Conservation (phyloP, 2,329 filamentous ascomycete species). For the Emydomyces testavorans region DNA sequence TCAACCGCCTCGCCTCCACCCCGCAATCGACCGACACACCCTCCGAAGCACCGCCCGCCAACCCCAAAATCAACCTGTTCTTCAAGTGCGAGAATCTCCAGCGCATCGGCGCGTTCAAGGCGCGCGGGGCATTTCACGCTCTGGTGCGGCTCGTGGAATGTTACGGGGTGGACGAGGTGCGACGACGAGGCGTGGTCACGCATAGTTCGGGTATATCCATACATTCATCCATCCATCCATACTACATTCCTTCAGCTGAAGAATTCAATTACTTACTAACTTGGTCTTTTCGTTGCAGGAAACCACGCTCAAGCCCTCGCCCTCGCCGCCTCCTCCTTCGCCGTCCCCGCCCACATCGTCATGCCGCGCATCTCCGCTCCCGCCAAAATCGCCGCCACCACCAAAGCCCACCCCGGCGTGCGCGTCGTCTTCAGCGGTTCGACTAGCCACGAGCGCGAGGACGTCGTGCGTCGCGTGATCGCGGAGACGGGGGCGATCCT, state of each 20-base stretch:
- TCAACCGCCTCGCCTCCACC: constrained; percentile 63
- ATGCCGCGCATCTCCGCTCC: constrained; percentile 80
- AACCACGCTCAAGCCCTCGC: constrained; percentile 92
- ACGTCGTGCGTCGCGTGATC: constrained; percentile 58
- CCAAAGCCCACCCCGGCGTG: constrained; percentile 59
- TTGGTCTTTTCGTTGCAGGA: constrained; percentile 41
- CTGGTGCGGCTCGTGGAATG: constrained; percentile 55
- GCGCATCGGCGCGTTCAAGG: constrained; percentile 85
- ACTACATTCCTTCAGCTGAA: background rate
- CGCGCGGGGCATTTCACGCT: constrained; percentile 79
- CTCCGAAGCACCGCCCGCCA: constrained; percentile 49
- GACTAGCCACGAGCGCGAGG: constrained; percentile 70
- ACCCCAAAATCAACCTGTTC: constrained; percentile 60
- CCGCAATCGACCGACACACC: constrained; percentile 48
- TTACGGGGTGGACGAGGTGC: constrained; percentile 50
- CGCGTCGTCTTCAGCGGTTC: constrained; percentile 69
- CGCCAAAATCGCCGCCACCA: constrained; percentile 81
- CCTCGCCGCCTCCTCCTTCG: constrained; percentile 63
- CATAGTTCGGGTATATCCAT: constrained; percentile 64
- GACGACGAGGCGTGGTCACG: constrained; percentile 64
- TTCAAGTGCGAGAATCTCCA: constrained; percentile 97
- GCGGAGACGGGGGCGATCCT: constrained; percentile 62
- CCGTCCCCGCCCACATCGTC: constrained; percentile 72
- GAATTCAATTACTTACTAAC: background rate
- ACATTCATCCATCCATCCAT: background rate